These are phyloP conservation scores for Oxytropis ochrocephala DNA, from an alignment of 306 rosid species.

Conservation along the genomic window DNA sequence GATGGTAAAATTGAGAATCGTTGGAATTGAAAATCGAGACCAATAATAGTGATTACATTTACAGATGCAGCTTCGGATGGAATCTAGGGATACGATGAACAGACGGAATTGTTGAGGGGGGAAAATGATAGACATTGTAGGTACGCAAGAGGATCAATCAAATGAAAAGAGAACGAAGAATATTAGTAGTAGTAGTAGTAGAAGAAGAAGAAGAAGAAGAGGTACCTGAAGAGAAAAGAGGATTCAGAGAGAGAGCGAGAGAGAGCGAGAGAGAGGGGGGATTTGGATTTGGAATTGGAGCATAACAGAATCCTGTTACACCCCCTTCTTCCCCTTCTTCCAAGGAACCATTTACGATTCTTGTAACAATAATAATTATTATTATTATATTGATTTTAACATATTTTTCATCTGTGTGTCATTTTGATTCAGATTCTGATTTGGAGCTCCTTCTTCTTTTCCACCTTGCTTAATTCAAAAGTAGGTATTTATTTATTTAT, in stretches of 20 bases:
- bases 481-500: neutral
- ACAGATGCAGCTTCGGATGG: neutral
- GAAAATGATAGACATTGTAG: neutral
- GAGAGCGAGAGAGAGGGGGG: neutral
- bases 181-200: neutral
- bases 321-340: constrained; percentile 3
- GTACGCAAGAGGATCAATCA: neutral
- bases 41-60: neutral
- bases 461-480: constrained; percentile 3
- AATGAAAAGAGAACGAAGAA: neutral
- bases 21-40: neutral
- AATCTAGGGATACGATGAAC: neutral
- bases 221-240: constrained; percentile 14
- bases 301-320: constrained; percentile 20
- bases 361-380: neutral
- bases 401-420: neutral
- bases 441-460: neutral
- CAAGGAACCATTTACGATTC: neutral
- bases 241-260: neutral
- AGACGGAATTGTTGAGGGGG: neutral
- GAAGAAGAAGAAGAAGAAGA: neutral
- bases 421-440: neutral
- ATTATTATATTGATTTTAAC: neutral
- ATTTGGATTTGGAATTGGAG: constrained; percentile 4
- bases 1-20: constrained; percentile 12